Evolutionary conservation across 768 basidiomycete genomes (phyloP).

Genomic region (Trametopsis cervina): DNA sequence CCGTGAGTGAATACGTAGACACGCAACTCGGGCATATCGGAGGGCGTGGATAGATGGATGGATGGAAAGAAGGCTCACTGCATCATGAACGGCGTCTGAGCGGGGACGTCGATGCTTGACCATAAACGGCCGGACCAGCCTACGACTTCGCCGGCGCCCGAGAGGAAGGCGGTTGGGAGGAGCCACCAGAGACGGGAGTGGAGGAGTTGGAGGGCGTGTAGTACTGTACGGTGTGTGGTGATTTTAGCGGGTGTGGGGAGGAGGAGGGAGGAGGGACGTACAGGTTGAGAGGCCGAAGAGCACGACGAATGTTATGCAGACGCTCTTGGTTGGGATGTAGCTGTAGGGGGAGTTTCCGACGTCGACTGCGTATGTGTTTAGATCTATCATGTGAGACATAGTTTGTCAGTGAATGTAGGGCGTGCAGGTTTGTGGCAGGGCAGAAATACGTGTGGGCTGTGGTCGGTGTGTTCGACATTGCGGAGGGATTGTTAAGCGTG

Average conservation of each 20-base stretch:
- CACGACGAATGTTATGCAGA: conserved; percentile 32
- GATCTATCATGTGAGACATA: background rate
- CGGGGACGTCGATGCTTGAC: conserved; percentile 30
- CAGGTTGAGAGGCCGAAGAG: conserved; percentile 36
- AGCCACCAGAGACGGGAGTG: conserved; percentile 46
- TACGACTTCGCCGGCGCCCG: conserved; percentile 41
- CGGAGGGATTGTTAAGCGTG: background rate
- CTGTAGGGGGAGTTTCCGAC: conserved; percentile 27
- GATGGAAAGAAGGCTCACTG: conserved; percentile 28
- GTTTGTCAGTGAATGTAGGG: background rate
- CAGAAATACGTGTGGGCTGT: background rate
- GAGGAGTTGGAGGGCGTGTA: conserved; percentile 39
- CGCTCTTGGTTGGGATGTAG: conserved; percentile 33
- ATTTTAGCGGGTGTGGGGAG: background rate
- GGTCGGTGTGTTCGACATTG: background rate
- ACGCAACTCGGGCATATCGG: too few species aligned
- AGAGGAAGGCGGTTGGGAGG: conserved; percentile 39
- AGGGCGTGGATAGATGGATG: too few species aligned
- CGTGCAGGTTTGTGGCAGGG: too few species aligned
- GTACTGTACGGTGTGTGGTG: conserved; percentile 24
- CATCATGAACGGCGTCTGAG: conserved; percentile 32
- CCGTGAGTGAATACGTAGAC: too few species aligned
- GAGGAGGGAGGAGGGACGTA: conserved; percentile 17
- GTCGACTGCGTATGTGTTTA: background rate
- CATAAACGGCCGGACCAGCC: conserved; percentile 54